phyloP scores from a whole-genome alignment of 768 basidiomycete species.

The Russula sp. region DNA sequence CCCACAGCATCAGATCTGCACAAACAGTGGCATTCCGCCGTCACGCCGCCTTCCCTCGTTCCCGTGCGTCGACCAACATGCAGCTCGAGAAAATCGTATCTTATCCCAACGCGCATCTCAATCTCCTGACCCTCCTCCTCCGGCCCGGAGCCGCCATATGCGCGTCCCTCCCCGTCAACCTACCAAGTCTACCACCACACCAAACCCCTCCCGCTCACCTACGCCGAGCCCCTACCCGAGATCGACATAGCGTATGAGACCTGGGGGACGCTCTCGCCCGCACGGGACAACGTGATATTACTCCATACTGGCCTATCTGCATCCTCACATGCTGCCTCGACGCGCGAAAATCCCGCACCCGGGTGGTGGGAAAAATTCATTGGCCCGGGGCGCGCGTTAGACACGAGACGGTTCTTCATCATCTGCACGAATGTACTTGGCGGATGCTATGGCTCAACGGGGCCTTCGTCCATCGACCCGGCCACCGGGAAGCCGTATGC shows the following conservation, averaged over 20 bases:
- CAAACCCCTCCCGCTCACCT: constrained; percentile 61
- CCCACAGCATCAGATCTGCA: background rate
- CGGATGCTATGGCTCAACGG: constrained; percentile 96
- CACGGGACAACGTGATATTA: constrained; percentile 84
- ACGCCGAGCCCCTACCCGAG: constrained; percentile 53
- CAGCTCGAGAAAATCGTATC: constrained; percentile 60
- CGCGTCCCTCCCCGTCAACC: constrained; percentile 68
- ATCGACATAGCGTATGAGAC: constrained; percentile 96
- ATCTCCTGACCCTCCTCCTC: constrained; percentile 38
- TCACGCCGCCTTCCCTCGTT: constrained; percentile 39
- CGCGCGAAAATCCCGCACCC: constrained; percentile 65
- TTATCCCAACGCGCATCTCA: constrained; percentile 32
- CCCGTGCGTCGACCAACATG: constrained; percentile 83
- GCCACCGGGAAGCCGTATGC: constrained; percentile 71
- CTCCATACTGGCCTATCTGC: constrained; percentile 96
- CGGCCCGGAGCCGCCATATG: constrained; percentile 82
- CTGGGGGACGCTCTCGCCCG: constrained; percentile 84
- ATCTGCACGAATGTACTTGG: constrained; percentile 97
- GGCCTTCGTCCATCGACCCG: constrained; percentile 82
- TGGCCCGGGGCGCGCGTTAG: constrained; percentile 89
- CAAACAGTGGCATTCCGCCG: background rate
- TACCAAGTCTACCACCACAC: constrained; percentile 69
- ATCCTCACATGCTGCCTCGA: constrained; percentile 90
- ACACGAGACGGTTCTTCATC: constrained; percentile 89
- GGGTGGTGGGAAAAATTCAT: constrained; percentile 99